These are phyloP conservation scores for Tuber borchii DNA, from an alignment of 495 filamentous ascomycete genomes.

Conservation along the genomic window DNA sequence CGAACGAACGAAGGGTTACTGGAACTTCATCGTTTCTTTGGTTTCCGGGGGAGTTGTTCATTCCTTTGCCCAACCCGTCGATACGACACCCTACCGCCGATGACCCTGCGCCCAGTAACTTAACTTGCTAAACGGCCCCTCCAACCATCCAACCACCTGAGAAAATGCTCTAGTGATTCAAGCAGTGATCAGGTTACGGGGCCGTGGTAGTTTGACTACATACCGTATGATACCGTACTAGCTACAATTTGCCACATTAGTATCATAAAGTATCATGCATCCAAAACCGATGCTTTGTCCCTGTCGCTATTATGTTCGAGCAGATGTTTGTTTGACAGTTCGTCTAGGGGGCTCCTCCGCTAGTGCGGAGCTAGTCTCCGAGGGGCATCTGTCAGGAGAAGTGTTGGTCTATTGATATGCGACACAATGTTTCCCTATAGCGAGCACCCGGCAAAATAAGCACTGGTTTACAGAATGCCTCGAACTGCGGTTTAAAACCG, in stretches of 20 bases:
- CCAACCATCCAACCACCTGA: background rate
- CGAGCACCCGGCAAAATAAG: too few relatives aligned
- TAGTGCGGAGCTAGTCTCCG: slow-evolving; percentile 1
- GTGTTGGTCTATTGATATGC: background rate
- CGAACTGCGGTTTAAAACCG: too few relatives aligned
- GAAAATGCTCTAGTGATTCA: background rate
- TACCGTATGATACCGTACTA: background rate
- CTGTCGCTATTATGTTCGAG: background rate
- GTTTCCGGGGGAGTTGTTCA: background rate
- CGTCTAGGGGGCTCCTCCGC: background rate
- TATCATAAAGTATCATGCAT: background rate
- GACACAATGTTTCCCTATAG: background rate
- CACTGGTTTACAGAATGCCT: too few relatives aligned
- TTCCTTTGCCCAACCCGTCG: background rate
- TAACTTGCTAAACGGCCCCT: background rate
- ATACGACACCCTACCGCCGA: background rate
- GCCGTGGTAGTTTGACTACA: background rate
- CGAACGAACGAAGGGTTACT: background rate
- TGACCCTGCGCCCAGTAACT: background rate
- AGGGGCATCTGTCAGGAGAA: background rate
- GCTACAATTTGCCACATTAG: background rate
- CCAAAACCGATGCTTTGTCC: background rate
- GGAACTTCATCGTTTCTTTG: background rate
- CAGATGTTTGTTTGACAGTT: background rate
- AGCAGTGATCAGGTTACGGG: background rate